Conservation (phyloP, 75 land plant genomes). For the Picea sitchensis region DNA sequence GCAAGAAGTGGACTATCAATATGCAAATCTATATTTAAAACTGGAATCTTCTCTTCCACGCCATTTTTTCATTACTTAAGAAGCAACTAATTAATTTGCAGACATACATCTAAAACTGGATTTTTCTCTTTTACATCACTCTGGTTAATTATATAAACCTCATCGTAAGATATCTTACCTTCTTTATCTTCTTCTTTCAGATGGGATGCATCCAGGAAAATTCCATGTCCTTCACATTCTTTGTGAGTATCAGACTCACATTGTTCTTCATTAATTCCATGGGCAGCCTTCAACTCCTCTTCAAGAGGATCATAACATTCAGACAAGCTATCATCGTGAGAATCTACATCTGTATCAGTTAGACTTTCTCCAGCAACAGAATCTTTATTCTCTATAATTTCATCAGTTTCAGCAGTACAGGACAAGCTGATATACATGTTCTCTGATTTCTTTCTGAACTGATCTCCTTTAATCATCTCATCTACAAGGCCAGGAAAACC, state of each 20-base stretch:
- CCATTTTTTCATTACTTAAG: background rate
- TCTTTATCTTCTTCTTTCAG: too few species aligned
- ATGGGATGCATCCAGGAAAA: too few species aligned
- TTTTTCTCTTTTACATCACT: background rate
- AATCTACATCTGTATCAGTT: background rate
- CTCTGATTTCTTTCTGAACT: background rate
- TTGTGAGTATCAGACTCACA: background rate
- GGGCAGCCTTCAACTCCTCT: background rate
- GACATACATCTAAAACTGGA: background rate
- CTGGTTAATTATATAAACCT: too few species aligned
- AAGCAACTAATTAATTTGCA: background rate
- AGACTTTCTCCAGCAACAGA: background rate
- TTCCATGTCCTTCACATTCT: background rate
- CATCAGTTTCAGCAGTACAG: background rate
- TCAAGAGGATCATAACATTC: background rate
- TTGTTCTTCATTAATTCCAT: background rate
- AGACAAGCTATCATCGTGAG: background rate
- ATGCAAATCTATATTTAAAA: background rate
- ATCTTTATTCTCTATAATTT: background rate
- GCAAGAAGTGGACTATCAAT: background rate
- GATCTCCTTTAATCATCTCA: background rate
- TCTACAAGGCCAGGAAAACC: background rate
- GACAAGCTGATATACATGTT: background rate
- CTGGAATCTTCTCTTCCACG: background rate
- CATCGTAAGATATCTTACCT: too few species aligned